Evolutionary conservation across 1,284 basidiomycete genomes (phyloP).

Genomic region (Dichomitus squalens): DNA sequence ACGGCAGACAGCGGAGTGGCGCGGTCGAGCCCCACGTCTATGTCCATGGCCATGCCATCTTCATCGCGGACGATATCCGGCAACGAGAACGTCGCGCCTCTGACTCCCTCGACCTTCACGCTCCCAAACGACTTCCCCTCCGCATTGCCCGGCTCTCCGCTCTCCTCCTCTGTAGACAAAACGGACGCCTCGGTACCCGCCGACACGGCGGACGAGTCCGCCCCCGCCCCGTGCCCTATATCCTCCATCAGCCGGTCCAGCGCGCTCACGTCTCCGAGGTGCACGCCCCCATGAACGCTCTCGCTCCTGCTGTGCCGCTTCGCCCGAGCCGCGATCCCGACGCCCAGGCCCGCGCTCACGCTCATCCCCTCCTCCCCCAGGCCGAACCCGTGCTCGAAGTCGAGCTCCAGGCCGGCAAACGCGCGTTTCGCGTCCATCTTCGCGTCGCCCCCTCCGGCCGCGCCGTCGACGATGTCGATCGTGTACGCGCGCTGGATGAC

Average conservation of each 20-base stretch:
- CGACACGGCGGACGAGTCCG: conserved; percentile 6
- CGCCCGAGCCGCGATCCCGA: conserved; percentile 17
- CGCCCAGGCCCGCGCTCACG: conserved; percentile 21
- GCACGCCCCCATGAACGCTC: conserved; percentile 27
- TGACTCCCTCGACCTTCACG: conserved; percentile 34
- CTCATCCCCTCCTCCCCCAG: conserved; percentile 20
- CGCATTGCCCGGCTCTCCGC: neutral
- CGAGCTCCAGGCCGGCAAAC: conserved; percentile 31
- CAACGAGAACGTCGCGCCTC: conserved; percentile 33
- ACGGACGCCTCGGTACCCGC: conserved; percentile 3
- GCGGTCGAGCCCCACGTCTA: conserved; percentile 12
- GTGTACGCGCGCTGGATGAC: conserved; percentile 29
- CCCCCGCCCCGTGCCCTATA: conserved; percentile 47
- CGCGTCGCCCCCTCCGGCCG: neutral
- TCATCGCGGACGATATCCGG: conserved; percentile 32
- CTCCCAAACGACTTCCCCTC: conserved; percentile 25
- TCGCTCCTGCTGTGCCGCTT: conserved; percentile 2
- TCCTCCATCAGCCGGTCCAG: conserved; percentile 79
- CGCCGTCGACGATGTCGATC: conserved; percentile 10
- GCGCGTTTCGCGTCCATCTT: conserved; percentile 20
- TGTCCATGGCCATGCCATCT: conserved; percentile 22
- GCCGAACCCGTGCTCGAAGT: conserved; percentile 27
- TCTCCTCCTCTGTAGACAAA: conserved; percentile 1
- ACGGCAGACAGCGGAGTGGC: neutral
- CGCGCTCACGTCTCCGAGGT: conserved; percentile 76